A percentile compares a stretch with the other conserved stretches of the same genome.
Evolutionary conservation across 352 stramenopile species (phyloP).

Genomic region (Pythium periplocum): DNA sequence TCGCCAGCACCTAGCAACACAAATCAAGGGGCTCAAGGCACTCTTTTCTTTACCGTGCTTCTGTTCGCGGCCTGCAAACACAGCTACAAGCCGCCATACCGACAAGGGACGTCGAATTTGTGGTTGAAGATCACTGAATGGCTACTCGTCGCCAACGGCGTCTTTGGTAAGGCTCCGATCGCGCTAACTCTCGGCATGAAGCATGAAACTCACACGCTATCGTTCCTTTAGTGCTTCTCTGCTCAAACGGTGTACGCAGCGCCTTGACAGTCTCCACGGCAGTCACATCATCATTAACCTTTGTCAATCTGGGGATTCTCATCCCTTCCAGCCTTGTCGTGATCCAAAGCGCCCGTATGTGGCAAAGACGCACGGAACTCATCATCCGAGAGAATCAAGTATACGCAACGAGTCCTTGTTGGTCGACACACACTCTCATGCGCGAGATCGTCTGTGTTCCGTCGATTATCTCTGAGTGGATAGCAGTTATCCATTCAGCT

Average conservation of each 20-base stretch:
- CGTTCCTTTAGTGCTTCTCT: constrained; percentile 33
- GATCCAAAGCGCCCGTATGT: constrained; percentile 7
- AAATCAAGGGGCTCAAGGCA: constrained; percentile 48
- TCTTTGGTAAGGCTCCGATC: constrained; percentile 33
- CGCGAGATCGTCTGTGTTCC: constrained; percentile 2
- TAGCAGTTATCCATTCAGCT: neutral
- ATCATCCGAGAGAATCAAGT: neutral
- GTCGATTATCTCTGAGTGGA: constrained; percentile 2
- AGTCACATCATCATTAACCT: constrained; percentile 34
- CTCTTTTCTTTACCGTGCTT: constrained; percentile 31
- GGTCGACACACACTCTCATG: constrained; percentile 13
- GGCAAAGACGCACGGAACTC: constrained; percentile 1
- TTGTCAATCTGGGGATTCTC: constrained; percentile 36
- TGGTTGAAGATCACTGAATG: constrained; percentile 28
- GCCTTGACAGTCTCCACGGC: constrained; percentile 59
- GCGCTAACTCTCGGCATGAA: neutral
- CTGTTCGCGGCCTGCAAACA: constrained; percentile 20
- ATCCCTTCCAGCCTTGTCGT: constrained; percentile 17
- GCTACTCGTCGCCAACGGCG: constrained; percentile 37
- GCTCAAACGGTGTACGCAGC: constrained; percentile 48
- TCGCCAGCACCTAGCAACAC: constrained; percentile 28
- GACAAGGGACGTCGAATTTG: constrained; percentile 28
- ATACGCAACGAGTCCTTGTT: constrained; percentile 1
- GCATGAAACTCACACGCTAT: neutral
- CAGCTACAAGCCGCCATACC: constrained; percentile 25